phyloP scores from a whole-genome alignment of 169 alveolate genomes.

The Eimeria maxima region DNA sequence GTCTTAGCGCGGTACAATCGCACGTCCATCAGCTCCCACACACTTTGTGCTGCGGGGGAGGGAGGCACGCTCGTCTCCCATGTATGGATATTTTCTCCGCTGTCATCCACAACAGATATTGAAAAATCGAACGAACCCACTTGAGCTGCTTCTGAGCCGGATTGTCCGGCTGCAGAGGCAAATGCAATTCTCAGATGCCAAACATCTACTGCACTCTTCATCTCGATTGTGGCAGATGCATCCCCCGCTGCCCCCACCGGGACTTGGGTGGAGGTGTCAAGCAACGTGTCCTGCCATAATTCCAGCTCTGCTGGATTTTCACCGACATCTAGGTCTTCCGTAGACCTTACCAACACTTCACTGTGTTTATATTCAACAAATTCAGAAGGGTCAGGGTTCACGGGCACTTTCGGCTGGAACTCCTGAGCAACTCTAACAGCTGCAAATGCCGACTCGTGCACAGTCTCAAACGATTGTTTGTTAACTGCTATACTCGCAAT shows the following conservation, averaged over 20 bases:
- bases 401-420: not conserved
- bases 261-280: conserved; percentile 56
- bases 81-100: conserved; percentile 60
- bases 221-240: conserved; percentile 52
- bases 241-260: conserved; percentile 19
- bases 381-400: not conserved
- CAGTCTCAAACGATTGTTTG: not conserved
- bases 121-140: conserved; percentile 40
- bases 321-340: not conserved
- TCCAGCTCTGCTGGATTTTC: conserved; percentile 15
- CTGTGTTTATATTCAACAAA: not conserved
- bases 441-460: not conserved
- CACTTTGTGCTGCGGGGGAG: conserved; percentile 76
- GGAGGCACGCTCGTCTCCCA: conserved; percentile 73
- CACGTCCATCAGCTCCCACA: conserved; percentile 75
- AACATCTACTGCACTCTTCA: conserved; percentile 32
- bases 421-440: not conserved
- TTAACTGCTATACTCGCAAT: conserved; percentile 6
- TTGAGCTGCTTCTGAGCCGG: not conserved
- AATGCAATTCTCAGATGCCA: conserved; percentile 66
- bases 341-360: not conserved
- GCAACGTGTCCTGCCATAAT: conserved; percentile 44
- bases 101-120: conserved; percentile 26
- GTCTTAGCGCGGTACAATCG: conserved; percentile 66
- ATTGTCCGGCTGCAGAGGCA: conserved; percentile 40